phyloP scores from a whole-genome alignment of 805 yeast genomes.

The Yarrowia keelungensis region DNA sequence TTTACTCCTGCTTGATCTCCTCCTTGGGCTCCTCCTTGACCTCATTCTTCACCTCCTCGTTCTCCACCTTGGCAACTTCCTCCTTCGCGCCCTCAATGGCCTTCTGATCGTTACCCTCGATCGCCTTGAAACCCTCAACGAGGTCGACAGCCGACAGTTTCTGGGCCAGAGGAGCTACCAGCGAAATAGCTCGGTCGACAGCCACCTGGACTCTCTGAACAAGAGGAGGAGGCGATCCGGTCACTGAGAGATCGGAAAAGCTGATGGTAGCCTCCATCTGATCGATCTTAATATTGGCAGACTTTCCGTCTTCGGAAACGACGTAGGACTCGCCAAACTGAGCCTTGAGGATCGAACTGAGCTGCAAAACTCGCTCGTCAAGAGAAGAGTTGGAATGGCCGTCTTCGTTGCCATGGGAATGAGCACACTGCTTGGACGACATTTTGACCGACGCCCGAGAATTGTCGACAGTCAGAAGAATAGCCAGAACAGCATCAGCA shows the following conservation, averaged over 20 bases:
- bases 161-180: conserved; percentile 75
- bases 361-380: conserved; percentile 48
- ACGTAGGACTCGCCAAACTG: conserved; percentile 85
- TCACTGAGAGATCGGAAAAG: conserved; percentile 68
- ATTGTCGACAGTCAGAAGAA: conserved; percentile 87
- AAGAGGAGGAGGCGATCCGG: conserved; percentile 75
- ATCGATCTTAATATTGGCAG: conserved; percentile 72
- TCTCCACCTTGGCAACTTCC: background rate
- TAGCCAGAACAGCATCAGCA: conserved; percentile 93
- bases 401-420: conserved; percentile 35
- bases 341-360: conserved; percentile 65
- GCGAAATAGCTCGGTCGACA: conserved; percentile 73
- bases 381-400: conserved; percentile 49
- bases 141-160: conserved; percentile 21
- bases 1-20: conserved; percentile 23
- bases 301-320: conserved; percentile 51
- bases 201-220: conserved; percentile 84
- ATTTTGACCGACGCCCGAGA: conserved; percentile 94
- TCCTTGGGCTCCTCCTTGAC: conserved; percentile 2
- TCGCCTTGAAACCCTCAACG: conserved; percentile 11
- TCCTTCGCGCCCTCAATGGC: background rate
- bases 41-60: background rate
- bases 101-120: background rate
- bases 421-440: conserved; percentile 64
- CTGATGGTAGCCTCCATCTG: conserved; percentile 73